Evolutionary conservation across 2,329 filamentous ascomycete species (phyloP).

Genomic region (Ophiostoma ulmi): DNA sequence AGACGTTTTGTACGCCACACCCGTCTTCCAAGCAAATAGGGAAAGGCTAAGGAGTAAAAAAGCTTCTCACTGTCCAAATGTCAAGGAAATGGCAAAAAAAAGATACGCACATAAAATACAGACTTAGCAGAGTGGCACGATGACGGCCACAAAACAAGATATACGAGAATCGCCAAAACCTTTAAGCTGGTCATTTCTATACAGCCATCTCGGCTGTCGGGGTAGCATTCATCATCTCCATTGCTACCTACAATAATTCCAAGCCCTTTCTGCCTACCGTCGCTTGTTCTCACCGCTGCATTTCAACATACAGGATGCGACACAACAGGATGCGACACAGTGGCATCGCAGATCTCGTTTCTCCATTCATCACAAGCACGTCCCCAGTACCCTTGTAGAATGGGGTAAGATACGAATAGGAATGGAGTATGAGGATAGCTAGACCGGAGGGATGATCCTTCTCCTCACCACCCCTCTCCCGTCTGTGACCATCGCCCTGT

Average conservation of each 20-base stretch:
- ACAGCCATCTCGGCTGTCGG: slow-evolving; percentile 8
- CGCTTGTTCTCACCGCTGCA: not conserved
- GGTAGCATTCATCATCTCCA: not conserved
- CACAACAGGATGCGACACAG: not conserved
- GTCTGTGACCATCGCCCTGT: not conserved
- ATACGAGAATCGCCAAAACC: not conserved
- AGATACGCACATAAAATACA: too few relatives aligned
- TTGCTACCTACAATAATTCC: not conserved
- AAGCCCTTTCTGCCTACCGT: not conserved
- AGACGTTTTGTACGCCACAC: not conserved
- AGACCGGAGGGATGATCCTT: not conserved
- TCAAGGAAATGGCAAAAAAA: too few relatives aligned
- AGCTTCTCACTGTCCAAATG: not conserved
- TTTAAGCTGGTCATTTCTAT: not conserved
- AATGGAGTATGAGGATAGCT: not conserved
- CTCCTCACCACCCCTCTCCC: slow-evolving; percentile 8
- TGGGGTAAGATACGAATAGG: not conserved
- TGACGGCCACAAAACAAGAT: too few relatives aligned
- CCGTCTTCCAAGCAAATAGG: not conserved
- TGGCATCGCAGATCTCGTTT: not conserved
- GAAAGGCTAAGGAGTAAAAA: not conserved
- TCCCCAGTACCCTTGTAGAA: not conserved
- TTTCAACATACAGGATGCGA: not conserved
- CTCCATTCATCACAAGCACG: not conserved
- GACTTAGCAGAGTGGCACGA: too few relatives aligned